Evolutionary conservation across 164 flowering plant species (phyloP).

Genomic region (Dillenia turbinata): DNA sequence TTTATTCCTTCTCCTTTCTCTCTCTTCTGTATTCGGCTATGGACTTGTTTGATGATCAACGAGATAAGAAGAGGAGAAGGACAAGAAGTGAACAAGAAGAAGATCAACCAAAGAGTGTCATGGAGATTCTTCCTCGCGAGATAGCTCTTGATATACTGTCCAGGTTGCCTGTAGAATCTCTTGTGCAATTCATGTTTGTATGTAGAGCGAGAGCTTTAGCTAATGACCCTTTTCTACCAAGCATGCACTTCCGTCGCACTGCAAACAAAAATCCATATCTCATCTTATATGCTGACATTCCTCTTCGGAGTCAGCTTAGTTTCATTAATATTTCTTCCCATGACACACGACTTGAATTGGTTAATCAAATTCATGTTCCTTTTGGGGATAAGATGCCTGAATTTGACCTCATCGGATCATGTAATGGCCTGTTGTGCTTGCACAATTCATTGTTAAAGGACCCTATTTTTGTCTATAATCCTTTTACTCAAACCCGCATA

Average conservation of each 20-base stretch:
- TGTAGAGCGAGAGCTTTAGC: slow-evolving; percentile 4
- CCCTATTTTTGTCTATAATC: background rate
- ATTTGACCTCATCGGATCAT: background rate
- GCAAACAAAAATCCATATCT: background rate
- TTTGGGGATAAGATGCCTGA: background rate
- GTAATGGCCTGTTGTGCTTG: slow-evolving; percentile 2
- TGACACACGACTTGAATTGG: background rate
- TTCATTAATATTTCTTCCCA: background rate
- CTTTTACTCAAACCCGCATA: background rate
- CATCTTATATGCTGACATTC: background rate
- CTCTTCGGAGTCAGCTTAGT: background rate
- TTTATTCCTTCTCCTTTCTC: too few relatives aligned
- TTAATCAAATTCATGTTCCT: background rate
- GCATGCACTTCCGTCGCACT: background rate
- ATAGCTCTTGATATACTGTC: slow-evolving; percentile 8
- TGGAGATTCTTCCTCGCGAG: slow-evolving; percentile 4
- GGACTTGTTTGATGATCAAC: too few relatives aligned
- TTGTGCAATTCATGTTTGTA: slow-evolving; percentile 9
- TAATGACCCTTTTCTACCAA: slow-evolving; percentile 1
- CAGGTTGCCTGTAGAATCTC: slow-evolving; percentile 10
- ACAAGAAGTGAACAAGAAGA: too few relatives aligned
- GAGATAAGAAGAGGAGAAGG: too few relatives aligned
- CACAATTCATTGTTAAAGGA: background rate
- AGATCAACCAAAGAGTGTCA: too few relatives aligned
- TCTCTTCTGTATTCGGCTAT: too few relatives aligned